These are phyloP conservation scores for Microbotryum silenes-acaulis DNA, from an alignment of 1,284 basidiomycete species.

Conservation along the genomic window DNA sequence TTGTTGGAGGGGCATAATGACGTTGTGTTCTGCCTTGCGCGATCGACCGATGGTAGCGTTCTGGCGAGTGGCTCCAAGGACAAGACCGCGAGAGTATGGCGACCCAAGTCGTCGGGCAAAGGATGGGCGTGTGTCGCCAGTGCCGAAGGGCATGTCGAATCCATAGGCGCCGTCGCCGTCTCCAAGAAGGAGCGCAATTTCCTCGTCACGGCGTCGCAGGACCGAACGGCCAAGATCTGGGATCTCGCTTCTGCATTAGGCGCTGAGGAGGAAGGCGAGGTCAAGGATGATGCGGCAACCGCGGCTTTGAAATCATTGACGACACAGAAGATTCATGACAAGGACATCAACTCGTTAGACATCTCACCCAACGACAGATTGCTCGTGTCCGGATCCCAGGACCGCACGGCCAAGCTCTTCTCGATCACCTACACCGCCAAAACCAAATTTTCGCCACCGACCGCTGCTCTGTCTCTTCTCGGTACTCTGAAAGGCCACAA, in stretches of 20 bases:
- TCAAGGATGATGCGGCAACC: constrained; percentile 28
- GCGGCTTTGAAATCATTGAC: constrained; percentile 63
- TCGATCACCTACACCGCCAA: constrained; percentile 49
- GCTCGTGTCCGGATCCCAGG: constrained; percentile 90
- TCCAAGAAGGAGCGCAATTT: constrained; percentile 56
- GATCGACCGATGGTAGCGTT: constrained; percentile 56
- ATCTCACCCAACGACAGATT: constrained; percentile 82
- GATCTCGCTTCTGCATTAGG: constrained; percentile 52
- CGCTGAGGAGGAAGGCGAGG: neutral
- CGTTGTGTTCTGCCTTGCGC: constrained; percentile 80
- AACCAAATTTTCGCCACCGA: constrained; percentile 34
- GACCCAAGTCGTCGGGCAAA: constrained; percentile 28
- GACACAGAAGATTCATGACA: constrained; percentile 93
- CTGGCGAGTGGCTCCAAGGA: constrained; percentile 92
- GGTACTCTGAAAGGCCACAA: constrained; percentile 94
- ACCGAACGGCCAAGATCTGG: constrained; percentile 98
- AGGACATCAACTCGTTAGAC: constrained; percentile 97
- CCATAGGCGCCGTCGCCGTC: constrained; percentile 81
- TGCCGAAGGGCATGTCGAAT: constrained; percentile 91
- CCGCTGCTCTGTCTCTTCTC: constrained; percentile 64
- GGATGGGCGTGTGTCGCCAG: constrained; percentile 71
- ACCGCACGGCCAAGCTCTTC: constrained; percentile 87
- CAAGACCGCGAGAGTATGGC: constrained; percentile 79
- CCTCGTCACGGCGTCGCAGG: constrained; percentile 90
- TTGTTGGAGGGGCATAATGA: constrained; percentile 81